Evolutionary conservation across 108 stramenopile species (phyloP), one percentile per base, ranked within the genome.

Genomic region (Nitzschia sp.): DNA sequence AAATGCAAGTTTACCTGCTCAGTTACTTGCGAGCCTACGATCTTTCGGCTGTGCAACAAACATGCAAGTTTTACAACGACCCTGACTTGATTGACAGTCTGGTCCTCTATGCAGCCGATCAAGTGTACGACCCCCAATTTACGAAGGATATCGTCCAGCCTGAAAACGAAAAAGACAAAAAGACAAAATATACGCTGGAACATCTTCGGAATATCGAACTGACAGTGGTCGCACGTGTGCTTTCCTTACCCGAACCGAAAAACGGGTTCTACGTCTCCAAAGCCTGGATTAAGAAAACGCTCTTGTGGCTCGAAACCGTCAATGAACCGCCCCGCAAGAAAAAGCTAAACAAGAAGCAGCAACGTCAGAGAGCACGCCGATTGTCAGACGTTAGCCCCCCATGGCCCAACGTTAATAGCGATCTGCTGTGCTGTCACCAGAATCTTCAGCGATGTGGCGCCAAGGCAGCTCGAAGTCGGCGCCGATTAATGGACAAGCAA

Each of bases 171-270:
- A 21, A 21, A 19, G 13, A 1, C 19, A 19, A 42, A 24, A 54
- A 71, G 35, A 8, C 18, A 30, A 66, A 77, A 32, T 89, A 84
- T 64, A 90, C 85, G 0, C 91, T 84, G 75, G 81, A 83, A 70
- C 78, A 82, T 62, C 75, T 96, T 21, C 78, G 95, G n/a, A 87
- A 88, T 65, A 91, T 96, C 79, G 95, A 96, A 71, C 78, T 93
- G 78, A 81, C 89, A 2, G 91, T 93, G 13, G 92, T 96, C 5
- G 91, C 91, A 15, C 78, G 95, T n/a, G 87, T 90, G 30, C 72
- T 96, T 30, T 75, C 68, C 26, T 72, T 85, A 54, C 92, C 95
- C 0, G 95, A 96, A 71, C 91, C 94, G 2, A 79, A 82, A 53
- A 64, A 79, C 8, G 83, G 87, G 6, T 96, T 88, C 42, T 90